Percentiles rank a stretch among this genome's conserved stretches.
Conservation (phyloP, 169 alveolate genomes). For the Theileria annulata region DNA sequence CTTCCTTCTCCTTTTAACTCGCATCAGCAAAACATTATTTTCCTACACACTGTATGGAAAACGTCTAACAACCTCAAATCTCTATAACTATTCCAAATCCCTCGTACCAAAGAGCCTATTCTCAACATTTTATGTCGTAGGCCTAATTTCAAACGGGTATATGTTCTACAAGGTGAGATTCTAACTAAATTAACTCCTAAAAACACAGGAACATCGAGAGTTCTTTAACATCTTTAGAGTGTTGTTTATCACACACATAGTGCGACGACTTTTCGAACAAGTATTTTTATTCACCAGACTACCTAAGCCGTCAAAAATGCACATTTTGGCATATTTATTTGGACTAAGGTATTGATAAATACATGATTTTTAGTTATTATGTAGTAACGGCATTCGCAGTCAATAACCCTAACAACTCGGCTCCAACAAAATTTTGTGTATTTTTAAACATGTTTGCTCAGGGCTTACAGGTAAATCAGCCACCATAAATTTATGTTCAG, state of each 20-base stretch:
- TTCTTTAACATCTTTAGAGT: constrained; percentile 50
- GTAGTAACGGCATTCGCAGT: constrained; percentile 14
- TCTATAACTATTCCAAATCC: constrained; percentile 17
- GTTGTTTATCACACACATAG: constrained; percentile 61
- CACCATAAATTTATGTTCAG: constrained; percentile 23
- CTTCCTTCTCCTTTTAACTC: constrained; percentile 56
- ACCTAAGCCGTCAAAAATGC: constrained; percentile 68
- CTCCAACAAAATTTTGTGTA: background rate
- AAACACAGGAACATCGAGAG: background rate
- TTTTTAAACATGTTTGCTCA: constrained; percentile 21
- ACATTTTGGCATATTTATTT: constrained; percentile 66
- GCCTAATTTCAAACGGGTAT: constrained; percentile 56
- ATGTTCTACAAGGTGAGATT: constrained; percentile 61
- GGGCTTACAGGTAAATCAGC: constrained; percentile 18
- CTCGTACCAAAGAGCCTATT: constrained; percentile 66
- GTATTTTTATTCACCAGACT: constrained; percentile 53
- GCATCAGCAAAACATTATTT: constrained; percentile 39
- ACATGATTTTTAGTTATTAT: constrained; percentile 22
- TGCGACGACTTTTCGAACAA: constrained; percentile 70
- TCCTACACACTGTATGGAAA: constrained; percentile 74
- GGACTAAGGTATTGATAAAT: constrained; percentile 62
- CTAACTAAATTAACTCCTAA: background rate
- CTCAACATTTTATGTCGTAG: constrained; percentile 67
- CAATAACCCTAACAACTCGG: background rate
- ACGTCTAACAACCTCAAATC: constrained; percentile 46